Evolutionary conservation across 768 basidiomycete species (phyloP).

Genomic region (Serendipita sp.): DNA sequence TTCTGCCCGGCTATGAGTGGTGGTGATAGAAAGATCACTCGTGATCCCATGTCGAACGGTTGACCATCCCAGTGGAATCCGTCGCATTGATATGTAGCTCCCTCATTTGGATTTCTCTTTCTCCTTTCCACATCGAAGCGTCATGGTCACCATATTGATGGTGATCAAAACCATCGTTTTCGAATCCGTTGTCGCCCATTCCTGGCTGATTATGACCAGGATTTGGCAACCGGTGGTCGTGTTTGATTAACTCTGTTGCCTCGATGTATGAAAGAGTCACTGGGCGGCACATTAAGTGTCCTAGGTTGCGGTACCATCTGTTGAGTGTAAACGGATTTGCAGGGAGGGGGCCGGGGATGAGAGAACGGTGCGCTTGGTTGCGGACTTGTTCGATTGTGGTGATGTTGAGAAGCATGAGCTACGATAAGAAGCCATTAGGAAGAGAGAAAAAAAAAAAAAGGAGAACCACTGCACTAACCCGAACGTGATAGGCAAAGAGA

Average conservation of each 20-base stretch:
- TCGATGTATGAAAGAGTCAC: conserved; percentile 68
- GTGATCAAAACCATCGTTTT: background rate
- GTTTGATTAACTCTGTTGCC: conserved; percentile 38
- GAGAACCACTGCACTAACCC: conserved; percentile 35
- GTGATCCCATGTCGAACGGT: conserved; percentile 1
- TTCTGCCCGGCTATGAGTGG: background rate
- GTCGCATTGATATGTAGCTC: background rate
- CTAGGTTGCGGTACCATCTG: conserved; percentile 54
- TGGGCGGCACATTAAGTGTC: conserved; percentile 66
- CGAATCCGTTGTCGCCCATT: background rate
- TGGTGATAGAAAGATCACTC: background rate
- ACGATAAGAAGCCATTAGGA: conserved; percentile 9
- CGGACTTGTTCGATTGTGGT: conserved; percentile 98
- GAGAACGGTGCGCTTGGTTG: conserved; percentile 60
- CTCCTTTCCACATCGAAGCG: conserved; percentile 2
- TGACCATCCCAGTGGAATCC: background rate
- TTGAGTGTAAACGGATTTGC: conserved; percentile 81
- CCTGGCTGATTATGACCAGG: conserved; percentile 37
- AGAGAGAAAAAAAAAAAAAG: background rate
- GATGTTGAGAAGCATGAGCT: conserved; percentile 71
- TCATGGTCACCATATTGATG: background rate
- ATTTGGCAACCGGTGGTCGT: conserved; percentile 61
- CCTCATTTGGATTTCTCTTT: background rate
- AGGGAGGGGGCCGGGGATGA: conserved; percentile 43
- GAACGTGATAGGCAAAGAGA: conserved; percentile 65